Evolutionary conservation across 345 rosid species (phyloP).

Genomic region (Salix exigua): DNA sequence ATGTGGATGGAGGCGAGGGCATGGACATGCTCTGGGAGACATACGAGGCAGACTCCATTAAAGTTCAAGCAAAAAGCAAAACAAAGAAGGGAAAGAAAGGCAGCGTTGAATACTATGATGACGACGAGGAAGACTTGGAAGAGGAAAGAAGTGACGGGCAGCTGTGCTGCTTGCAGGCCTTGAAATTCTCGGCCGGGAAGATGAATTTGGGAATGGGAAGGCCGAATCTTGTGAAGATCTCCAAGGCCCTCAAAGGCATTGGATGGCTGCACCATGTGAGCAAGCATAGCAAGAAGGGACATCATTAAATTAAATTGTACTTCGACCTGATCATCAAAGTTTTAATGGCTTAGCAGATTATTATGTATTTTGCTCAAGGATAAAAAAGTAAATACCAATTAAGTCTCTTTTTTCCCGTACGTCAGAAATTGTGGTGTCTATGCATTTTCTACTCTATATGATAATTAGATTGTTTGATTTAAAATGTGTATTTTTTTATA

Average conservation of each 20-base stretch:
- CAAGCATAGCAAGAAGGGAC: conserved; percentile 48
- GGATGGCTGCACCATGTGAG: conserved; percentile 65
- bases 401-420: not conserved
- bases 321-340: not conserved
- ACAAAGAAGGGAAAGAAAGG: conserved; percentile 35
- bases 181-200: conserved; percentile 85
- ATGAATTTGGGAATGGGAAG: conserved; percentile 85
- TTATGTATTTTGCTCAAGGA: conserved; percentile 9
- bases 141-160: conserved; percentile 48
- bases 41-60: conserved; percentile 52
- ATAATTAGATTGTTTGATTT: fast-evolving
- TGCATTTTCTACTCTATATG: not conserved
- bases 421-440: not conserved
- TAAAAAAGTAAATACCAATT: conserved; percentile 25
- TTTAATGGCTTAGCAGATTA: conserved; percentile 5
- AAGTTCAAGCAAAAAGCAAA: conserved; percentile 27
- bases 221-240: conserved; percentile 66
- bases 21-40: conserved; percentile 97
- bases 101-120: conserved; percentile 5
- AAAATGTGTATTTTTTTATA: fast-evolving
- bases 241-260: conserved; percentile 71
- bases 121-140: conserved; percentile 47
- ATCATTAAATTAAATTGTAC: conserved; percentile 10
- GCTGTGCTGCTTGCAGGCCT: conserved; percentile 80
- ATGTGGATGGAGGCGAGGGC: conserved; percentile 49